Conservation (phyloP, 139 green algal species). For the Picochlorum sp. region DNA sequence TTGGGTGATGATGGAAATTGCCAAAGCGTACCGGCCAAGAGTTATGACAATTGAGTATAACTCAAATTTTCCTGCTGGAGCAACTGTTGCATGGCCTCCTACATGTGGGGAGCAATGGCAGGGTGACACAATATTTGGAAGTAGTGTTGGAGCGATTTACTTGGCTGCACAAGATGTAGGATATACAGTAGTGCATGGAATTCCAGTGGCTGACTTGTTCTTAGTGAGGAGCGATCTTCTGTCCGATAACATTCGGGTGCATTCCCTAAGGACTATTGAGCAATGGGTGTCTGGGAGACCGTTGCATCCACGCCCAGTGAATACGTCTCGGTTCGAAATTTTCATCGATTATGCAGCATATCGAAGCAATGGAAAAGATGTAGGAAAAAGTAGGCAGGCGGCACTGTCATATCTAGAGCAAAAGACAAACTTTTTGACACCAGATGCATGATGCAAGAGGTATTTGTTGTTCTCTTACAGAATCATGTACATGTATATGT, state of each 20-base stretch:
- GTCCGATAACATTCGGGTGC: neutral
- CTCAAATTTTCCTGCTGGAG: slow-evolving; percentile 10
- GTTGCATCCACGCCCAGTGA: too few species aligned
- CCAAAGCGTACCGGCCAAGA: neutral
- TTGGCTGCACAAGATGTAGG: neutral
- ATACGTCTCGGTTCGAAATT: too few species aligned
- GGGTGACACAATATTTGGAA: neutral
- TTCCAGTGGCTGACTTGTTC: neutral
- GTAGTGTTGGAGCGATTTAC: neutral
- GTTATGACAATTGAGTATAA: slow-evolving; percentile 17
- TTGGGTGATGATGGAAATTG: slow-evolving; percentile 5
- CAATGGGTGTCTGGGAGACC: too few species aligned
- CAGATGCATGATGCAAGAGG: too few species aligned
- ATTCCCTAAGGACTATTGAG: neutral
- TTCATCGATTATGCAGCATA: too few species aligned
- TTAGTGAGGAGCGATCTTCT: neutral
- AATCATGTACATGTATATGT: too few species aligned
- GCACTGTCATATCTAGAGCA: too few species aligned
- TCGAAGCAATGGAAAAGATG: too few species aligned
- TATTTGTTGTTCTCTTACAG: too few species aligned
- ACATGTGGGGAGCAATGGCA: neutral
- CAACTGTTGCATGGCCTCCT: neutral
- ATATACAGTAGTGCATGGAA: neutral
- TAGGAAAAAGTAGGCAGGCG: too few species aligned
- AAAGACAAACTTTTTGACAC: too few species aligned